phyloP scores from a whole-genome alignment of 345 rosid species.

The Eucalyptus regnans region DNA sequence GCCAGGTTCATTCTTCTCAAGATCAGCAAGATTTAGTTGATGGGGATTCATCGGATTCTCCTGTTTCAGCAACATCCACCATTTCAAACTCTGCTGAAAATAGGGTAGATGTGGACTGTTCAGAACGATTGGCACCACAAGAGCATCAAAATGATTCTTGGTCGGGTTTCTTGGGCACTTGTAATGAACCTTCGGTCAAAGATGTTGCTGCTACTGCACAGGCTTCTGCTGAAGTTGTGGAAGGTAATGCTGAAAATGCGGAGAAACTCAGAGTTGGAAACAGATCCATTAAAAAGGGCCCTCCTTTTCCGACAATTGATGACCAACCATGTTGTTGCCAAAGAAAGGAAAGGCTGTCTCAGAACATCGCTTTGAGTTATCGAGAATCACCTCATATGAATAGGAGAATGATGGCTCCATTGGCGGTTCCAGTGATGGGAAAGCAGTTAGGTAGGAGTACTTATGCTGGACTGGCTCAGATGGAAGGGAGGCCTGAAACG shows the following conservation, averaged over 20 bases:
- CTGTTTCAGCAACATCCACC: slow-evolving; percentile 63
- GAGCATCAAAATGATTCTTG: slow-evolving; percentile 18
- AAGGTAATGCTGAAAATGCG: slow-evolving; percentile 16
- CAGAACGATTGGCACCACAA: slow-evolving; percentile 11
- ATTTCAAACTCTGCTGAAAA: slow-evolving; percentile 51
- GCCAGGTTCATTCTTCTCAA: slow-evolving; percentile 68
- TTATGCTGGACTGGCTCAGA: slow-evolving; percentile 5
- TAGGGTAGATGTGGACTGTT: slow-evolving; percentile 19
- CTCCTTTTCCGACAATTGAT: slow-evolving; percentile 22
- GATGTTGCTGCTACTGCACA: not conserved
- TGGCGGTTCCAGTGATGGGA: slow-evolving; percentile 14
- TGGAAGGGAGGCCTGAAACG: slow-evolving; percentile 25
- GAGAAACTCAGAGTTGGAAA: slow-evolving; percentile 17
- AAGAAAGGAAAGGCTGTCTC: slow-evolving; percentile 58
- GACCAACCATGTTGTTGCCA: slow-evolving; percentile 88
- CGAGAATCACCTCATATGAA: slow-evolving; percentile 52
- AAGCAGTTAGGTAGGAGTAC: slow-evolving; percentile 12
- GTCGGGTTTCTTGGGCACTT: slow-evolving; percentile 12
- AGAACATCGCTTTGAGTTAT: slow-evolving; percentile 24
- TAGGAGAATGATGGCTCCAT: slow-evolving; percentile 34
- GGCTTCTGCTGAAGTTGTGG: not conserved
- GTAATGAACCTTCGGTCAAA: slow-evolving; percentile 14
- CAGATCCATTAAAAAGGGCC: slow-evolving; percentile 24
- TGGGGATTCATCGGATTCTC: slow-evolving; percentile 78
- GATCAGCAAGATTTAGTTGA: slow-evolving; percentile 61